phyloP scores from a whole-genome alignment of 2,329 filamentous ascomycete species.

The Xylaria sp. region DNA sequence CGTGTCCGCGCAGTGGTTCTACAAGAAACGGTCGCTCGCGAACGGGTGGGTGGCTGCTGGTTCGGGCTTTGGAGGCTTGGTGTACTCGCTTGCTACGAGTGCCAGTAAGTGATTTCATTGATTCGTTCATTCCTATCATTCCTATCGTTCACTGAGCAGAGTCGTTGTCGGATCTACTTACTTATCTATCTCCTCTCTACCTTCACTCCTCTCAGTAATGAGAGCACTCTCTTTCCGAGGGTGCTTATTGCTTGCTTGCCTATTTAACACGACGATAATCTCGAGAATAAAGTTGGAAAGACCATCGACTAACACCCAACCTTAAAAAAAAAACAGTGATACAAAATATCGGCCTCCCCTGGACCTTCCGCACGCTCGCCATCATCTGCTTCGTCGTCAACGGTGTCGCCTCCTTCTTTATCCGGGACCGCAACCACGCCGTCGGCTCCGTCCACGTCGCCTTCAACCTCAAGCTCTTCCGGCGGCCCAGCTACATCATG shows the following conservation, averaged over 20 bases:
- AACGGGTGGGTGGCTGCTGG: conserved; percentile 73
- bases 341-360: conserved; percentile 63
- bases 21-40: conserved; percentile 68
- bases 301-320: no score
- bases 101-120: conserved; percentile 48
- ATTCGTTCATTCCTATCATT: no score
- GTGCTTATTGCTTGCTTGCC: no score
- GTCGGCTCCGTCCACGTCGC: conserved; percentile 70
- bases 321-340: conserved; percentile 53
- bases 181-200: background rate
- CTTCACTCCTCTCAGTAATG: no score
- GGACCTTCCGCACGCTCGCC: conserved; percentile 57
- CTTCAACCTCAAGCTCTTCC: conserved; percentile 70
- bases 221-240: background rate
- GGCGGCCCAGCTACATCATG: conserved; percentile 65
- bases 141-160: no score
- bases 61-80: conserved; percentile 74
- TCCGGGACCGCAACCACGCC: conserved; percentile 74
- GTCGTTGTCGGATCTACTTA: no score
- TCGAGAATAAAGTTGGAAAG: no score
- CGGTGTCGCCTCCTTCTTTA: conserved; percentile 63
- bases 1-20: conserved; percentile 78
- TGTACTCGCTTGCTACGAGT: conserved; percentile 70
- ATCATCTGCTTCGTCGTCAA: conserved; percentile 56
- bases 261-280: no score